Conservation (phyloP, 225 moss, liverwort and hornwort species). For the Physcomitrium patens region DNA sequence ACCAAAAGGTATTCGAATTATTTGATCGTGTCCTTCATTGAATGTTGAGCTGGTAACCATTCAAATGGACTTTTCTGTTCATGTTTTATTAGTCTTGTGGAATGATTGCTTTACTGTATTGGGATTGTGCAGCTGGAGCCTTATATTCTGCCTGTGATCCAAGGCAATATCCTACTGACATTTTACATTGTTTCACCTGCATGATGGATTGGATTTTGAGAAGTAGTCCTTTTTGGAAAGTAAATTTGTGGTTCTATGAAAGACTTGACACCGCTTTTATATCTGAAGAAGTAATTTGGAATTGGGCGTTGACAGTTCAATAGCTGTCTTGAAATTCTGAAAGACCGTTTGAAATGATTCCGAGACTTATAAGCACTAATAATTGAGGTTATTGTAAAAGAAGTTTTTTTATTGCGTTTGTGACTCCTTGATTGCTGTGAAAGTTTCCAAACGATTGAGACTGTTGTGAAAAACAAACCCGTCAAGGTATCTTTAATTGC, state of each 20-base stretch:
- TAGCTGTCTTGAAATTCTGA: neutral
- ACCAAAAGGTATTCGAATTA: slow-evolving; percentile 57
- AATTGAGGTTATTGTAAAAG: no score
- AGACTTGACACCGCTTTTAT: neutral
- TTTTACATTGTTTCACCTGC: slow-evolving; percentile 5
- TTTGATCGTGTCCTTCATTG: neutral
- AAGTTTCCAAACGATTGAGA: slow-evolving; percentile 83
- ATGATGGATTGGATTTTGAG: slow-evolving; percentile 2
- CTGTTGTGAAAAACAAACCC: slow-evolving; percentile 53
- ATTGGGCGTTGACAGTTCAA: no score
- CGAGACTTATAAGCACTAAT: neutral
- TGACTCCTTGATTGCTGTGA: slow-evolving; percentile 48
- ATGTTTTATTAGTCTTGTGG: slow-evolving; percentile 1
- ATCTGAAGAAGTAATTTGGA: neutral
- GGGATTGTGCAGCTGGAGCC: slow-evolving; percentile 78
- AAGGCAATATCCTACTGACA: slow-evolving; percentile 93
- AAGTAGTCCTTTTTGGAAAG: slow-evolving; percentile 11
- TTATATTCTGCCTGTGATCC: slow-evolving; percentile 88
- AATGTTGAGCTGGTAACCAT: slow-evolving; percentile 14
- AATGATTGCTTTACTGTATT: slow-evolving; percentile 22
- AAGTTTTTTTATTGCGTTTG: neutral
- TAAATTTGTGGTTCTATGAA: neutral
- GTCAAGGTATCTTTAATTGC: slow-evolving; percentile 69
- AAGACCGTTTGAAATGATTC: slow-evolving; percentile 4
- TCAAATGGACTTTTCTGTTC: neutral